Conservation (phyloP, 1,284 basidiomycete species). For the Bjerkandera adusta region DNA sequence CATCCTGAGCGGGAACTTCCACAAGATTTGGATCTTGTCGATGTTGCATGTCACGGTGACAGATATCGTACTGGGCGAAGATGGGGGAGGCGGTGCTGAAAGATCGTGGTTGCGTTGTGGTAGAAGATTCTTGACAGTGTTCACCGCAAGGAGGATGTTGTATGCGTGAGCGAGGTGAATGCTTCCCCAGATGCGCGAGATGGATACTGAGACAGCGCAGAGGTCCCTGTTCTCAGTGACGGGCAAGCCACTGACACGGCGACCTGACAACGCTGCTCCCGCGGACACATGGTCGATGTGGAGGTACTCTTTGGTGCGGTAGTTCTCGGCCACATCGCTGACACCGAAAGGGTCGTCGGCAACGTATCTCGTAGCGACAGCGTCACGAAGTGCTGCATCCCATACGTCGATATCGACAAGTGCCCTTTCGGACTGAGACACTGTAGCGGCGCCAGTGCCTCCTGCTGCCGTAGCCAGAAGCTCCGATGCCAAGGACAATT, state of each 20-base stretch:
- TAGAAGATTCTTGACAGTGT: constrained; percentile 48
- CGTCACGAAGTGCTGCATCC: constrained; percentile 51
- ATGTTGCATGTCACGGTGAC: constrained; percentile 31
- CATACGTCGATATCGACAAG: constrained; percentile 42
- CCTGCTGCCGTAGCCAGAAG: constrained; percentile 50
- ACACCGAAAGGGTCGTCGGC: constrained; percentile 59
- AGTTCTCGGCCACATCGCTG: constrained; percentile 43
- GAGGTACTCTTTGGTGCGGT: constrained; percentile 46
- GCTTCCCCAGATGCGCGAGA: constrained; percentile 20
- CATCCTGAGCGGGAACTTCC: constrained; percentile 44
- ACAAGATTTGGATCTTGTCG: constrained; percentile 41
- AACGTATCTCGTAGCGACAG: constrained; percentile 61
- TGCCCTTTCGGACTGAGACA: constrained; percentile 31
- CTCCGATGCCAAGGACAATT: constrained; percentile 59
- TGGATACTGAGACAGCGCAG: constrained; percentile 20
- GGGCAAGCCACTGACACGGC: constrained; percentile 19
- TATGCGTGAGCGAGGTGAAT: constrained; percentile 67
- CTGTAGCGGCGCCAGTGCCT: constrained; percentile 32
- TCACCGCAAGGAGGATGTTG: constrained; percentile 64
- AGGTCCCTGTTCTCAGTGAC: constrained; percentile 21
- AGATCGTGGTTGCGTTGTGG: too few relatives aligned
- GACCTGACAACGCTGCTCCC: constrained; percentile 37
- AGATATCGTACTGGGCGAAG: constrained; percentile 19
- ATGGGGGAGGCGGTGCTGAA: constrained; percentile 8
- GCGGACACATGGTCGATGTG: constrained; percentile 38